A percentile compares a stretch with the other conserved stretches of the same genome.
Conservation (phyloP, 768 basidiomycete genomes). For the Artomyces pyxidatus region DNA sequence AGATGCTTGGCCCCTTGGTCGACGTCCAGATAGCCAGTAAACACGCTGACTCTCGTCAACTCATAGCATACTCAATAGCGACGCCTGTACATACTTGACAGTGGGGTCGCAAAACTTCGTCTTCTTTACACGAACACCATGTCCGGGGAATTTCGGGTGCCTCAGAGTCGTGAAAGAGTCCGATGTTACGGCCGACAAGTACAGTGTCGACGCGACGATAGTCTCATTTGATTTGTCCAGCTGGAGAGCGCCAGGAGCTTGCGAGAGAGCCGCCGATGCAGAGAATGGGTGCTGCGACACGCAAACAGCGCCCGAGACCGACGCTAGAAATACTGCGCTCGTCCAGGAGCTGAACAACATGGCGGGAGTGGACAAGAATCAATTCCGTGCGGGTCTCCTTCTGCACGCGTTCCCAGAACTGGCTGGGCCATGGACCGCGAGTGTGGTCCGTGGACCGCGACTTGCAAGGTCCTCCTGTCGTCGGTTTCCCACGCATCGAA, state of each 20-base stretch:
- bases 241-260: too few species aligned
- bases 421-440: too few species aligned
- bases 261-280: not conserved
- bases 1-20: conserved; percentile 43
- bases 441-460: too few species aligned
- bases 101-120: conserved; percentile 56
- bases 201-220: conserved; percentile 10
- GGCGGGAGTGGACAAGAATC: not conserved
- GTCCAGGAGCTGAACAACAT: not conserved
- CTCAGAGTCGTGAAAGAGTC: conserved; percentile 15
- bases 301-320: not conserved
- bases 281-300: not conserved
- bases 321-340: not conserved
- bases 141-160: conserved; percentile 44
- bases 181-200: conserved; percentile 21
- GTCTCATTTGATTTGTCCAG: not conserved
- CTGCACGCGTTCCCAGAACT: too few species aligned
- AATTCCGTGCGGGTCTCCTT: too few species aligned
- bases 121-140: conserved; percentile 53
- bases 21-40: conserved; percentile 40
- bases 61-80: too few species aligned
- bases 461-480: too few species aligned
- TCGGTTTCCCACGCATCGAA: conserved; percentile 5
- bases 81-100: conserved; percentile 47
- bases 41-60: conserved; percentile 32